Conservation (phyloP, 805 yeast genomes). For the Starmerella roubikii region DNA sequence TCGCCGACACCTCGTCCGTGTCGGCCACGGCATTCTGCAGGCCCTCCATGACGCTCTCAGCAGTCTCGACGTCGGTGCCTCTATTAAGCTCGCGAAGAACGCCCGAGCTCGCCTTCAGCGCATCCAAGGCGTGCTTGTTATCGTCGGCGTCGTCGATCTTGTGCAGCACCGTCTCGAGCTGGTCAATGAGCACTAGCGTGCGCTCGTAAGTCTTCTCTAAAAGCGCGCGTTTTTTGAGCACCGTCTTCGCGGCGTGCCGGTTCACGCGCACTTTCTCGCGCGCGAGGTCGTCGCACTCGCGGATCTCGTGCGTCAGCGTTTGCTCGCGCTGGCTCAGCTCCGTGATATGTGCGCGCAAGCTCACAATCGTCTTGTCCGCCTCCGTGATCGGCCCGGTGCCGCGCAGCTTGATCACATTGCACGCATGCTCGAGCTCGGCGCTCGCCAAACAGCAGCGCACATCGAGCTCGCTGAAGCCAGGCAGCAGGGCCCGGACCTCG, state of each 20-base stretch:
- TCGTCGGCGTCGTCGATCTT: constrained; percentile 35
- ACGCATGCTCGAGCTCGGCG: constrained; percentile 12
- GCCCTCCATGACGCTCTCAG: constrained; percentile 32
- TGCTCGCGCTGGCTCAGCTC: constrained; percentile 19
- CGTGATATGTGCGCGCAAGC: constrained; percentile 11
- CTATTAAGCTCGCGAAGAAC: constrained; percentile 30
- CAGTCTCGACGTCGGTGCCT: constrained; percentile 29
- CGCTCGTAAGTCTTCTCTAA: constrained; percentile 16
- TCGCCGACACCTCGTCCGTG: constrained; percentile 30
- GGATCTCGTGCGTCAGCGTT: constrained; percentile 14
- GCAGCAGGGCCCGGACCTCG: constrained; percentile 9
- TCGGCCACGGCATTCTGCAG: constrained; percentile 30
- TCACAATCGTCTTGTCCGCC: constrained; percentile 10
- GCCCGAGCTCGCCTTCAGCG: constrained; percentile 28
- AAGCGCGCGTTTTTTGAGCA: constrained; percentile 19
- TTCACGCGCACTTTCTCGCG: constrained; percentile 10
- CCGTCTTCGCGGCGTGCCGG: constrained; percentile 10
- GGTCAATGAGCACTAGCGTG: constrained; percentile 23
- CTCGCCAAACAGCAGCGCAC: constrained; percentile 19
- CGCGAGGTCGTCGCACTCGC: constrained; percentile 19
- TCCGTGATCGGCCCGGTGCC: constrained; percentile 8
- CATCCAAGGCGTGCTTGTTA: constrained; percentile 29
- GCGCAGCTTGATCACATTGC: constrained; percentile 17
- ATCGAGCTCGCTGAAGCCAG: constrained; percentile 17
- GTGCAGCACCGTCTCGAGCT: constrained; percentile 29